Conservation (phyloP, 1,284 basidiomycete genomes). For the Cryptococcus sp. region DNA sequence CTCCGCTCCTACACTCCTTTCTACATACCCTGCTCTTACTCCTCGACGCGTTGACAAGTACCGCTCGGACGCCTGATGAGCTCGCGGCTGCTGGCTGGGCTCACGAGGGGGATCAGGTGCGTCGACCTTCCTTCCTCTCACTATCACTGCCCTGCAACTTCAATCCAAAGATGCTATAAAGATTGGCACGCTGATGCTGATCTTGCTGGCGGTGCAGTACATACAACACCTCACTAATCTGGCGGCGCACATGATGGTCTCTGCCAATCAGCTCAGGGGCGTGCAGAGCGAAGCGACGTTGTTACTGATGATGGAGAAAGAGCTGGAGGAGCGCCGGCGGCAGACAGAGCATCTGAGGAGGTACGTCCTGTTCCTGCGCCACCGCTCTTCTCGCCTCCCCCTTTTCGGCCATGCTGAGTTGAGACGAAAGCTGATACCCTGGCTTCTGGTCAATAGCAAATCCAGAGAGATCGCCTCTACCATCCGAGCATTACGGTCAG, state of each 20-base stretch:
- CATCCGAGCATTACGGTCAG: too few relatives aligned
- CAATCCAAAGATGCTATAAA: not conserved
- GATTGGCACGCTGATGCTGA: not conserved
- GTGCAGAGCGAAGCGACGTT: conserved; percentile 49
- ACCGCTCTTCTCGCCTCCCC: not conserved
- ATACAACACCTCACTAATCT: conserved; percentile 50
- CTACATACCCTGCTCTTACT: conserved; percentile 47
- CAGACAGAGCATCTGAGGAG: conserved; percentile 36
- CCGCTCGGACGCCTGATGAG: conserved; percentile 43
- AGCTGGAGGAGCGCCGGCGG: conserved; percentile 33
- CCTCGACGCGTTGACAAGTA: conserved; percentile 41
- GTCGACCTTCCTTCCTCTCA: conserved; percentile 8
- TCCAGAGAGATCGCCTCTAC: too few relatives aligned
- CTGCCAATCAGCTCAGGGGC: conserved; percentile 43
- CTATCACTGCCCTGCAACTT: not conserved
- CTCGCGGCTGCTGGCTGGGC: conserved; percentile 34
- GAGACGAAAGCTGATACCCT: too few relatives aligned
- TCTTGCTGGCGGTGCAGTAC: conserved; percentile 30
- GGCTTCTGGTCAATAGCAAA: too few relatives aligned
- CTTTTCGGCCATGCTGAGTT: not conserved
- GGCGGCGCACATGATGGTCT: conserved; percentile 49
- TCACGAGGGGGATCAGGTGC: conserved; percentile 49
- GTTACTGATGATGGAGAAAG: conserved; percentile 49
- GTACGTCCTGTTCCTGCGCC: conserved; percentile 23
- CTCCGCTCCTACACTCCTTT: conserved; percentile 44